Evolutionary conservation across 1,284 basidiomycete genomes (phyloP).

Genomic region (Ceratobasidium sp.): DNA sequence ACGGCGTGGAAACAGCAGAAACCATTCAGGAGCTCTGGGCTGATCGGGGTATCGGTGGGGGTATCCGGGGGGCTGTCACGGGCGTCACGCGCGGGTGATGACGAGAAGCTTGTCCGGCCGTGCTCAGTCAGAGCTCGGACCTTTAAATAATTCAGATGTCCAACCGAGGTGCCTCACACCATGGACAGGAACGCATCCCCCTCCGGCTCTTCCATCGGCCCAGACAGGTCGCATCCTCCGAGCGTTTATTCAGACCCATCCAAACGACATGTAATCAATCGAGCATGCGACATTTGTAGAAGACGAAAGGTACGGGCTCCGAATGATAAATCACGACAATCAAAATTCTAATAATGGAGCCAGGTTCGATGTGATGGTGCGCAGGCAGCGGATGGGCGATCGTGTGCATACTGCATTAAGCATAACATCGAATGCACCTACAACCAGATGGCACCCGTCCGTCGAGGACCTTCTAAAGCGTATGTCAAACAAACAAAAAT

Average conservation of each 20-base stretch:
- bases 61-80: background rate
- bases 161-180: constrained; percentile 8
- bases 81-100: constrained; percentile 27
- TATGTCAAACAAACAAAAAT: constrained; percentile 22
- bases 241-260: constrained; percentile 18
- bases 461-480: constrained; percentile 30
- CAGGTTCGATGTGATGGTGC: constrained; percentile 36
- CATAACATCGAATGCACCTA: constrained; percentile 37
- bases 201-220: constrained; percentile 21
- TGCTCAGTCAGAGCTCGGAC: background rate
- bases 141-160: constrained; percentile 38
- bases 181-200: constrained; percentile 26
- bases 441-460: constrained; percentile 37
- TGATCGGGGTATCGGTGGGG: constrained; percentile 15
- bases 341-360: background rate
- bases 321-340: background rate
- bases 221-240: constrained; percentile 19
- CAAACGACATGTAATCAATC: constrained; percentile 34
- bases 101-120: background rate
- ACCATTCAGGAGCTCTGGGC: background rate
- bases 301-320: constrained; percentile 22
- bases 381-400: constrained; percentile 29
- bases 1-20: background rate
- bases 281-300: constrained; percentile 35
- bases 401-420: constrained; percentile 33